A percentile compares a stretch with the other conserved stretches of the same genome.
These are phyloP conservation scores for Termitomyces sp. DNA, from an alignment of 768 basidiomycete species.

Conservation along the genomic window DNA sequence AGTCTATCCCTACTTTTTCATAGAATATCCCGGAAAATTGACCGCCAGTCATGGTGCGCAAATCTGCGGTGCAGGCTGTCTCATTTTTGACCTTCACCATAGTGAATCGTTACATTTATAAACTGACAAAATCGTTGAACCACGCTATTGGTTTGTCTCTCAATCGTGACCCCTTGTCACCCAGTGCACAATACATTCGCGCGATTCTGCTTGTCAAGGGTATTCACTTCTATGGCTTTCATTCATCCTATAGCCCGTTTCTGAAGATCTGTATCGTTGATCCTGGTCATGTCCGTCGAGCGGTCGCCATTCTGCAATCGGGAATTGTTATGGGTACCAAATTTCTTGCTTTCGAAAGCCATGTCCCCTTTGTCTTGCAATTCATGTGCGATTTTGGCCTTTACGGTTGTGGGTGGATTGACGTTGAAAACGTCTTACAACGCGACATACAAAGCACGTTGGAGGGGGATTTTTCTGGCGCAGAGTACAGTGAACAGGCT, in stretches of 20 bases:
- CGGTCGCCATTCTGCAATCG: constrained; percentile 73
- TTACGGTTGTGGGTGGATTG: constrained; percentile 90
- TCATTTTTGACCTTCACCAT: constrained; percentile 3
- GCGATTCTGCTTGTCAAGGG: constrained; percentile 88
- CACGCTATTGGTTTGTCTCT: constrained; percentile 82
- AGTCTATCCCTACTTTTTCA: constrained; percentile 90
- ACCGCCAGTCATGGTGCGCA: constrained; percentile 56
- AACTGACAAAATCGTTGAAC: constrained; percentile 73
- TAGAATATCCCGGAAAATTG: constrained; percentile 74
- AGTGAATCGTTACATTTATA: constrained; percentile 75
- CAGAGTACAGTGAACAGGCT: constrained; percentile 11
- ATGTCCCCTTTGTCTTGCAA: constrained; percentile 84
- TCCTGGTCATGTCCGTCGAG: constrained; percentile 64
- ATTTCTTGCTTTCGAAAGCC: constrained; percentile 84
- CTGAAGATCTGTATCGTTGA: constrained; percentile 81
- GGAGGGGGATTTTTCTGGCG: constrained; percentile 29
- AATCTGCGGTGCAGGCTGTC: background rate
- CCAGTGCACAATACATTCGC: constrained; percentile 60
- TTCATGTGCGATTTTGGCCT: constrained; percentile 95
- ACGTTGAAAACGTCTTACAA: constrained; percentile 64
- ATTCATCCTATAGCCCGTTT: constrained; percentile 78
- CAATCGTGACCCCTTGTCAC: constrained; percentile 62
- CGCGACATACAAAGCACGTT: constrained; percentile 34
- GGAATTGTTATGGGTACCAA: constrained; percentile 79
- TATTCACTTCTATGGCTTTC: constrained; percentile 95